phyloP scores from a whole-genome alignment of 495 filamentous ascomycete genomes.

The Tetracladium setigerum region DNA sequence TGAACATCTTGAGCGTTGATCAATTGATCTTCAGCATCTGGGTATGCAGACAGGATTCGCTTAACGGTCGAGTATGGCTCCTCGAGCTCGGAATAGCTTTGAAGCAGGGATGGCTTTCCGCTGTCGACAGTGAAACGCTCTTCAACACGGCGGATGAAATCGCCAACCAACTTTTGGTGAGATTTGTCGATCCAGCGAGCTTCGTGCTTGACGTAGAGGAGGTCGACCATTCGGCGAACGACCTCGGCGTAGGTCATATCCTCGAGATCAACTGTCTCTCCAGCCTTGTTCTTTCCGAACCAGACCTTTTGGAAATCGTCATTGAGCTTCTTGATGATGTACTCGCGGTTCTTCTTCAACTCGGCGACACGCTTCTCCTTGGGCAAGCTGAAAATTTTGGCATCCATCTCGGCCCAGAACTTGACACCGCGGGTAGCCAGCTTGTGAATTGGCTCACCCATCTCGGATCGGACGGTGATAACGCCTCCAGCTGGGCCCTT shows the following conservation, averaged over 20 bases:
- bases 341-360: conserved; percentile 82
- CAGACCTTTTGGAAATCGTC: conserved; percentile 98
- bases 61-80: conserved; percentile 71
- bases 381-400: conserved; percentile 93
- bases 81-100: conserved; percentile 82
- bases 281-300: conserved; percentile 85
- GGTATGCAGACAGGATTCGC: conserved; percentile 72
- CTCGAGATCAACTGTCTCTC: conserved; percentile 84
- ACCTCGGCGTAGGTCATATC: conserved; percentile 98
- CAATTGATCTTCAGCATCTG: conserved; percentile 77
- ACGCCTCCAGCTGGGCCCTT: conserved; percentile 86
- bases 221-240: conserved; percentile 84
- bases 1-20: conserved; percentile 97
- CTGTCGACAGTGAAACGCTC: conserved; percentile 71
- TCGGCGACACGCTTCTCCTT: conserved; percentile 90
- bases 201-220: conserved; percentile 94
- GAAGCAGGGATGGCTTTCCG: conserved; percentile 68
- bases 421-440: conserved; percentile 88
- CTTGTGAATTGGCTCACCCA: conserved; percentile 99
- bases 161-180: conserved; percentile 71
- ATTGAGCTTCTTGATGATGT: conserved; percentile 97
- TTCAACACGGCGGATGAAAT: conserved; percentile 93
- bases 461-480: conserved; percentile 95
- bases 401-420: conserved; percentile 98
- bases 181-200: conserved; percentile 89